Percentiles rank a stretch among this genome's conserved stretches.
These are phyloP conservation scores for Kurtzmaniella quercitrusa DNA, from an alignment of 1,139 yeast genomes.

Conservation along the genomic window DNA sequence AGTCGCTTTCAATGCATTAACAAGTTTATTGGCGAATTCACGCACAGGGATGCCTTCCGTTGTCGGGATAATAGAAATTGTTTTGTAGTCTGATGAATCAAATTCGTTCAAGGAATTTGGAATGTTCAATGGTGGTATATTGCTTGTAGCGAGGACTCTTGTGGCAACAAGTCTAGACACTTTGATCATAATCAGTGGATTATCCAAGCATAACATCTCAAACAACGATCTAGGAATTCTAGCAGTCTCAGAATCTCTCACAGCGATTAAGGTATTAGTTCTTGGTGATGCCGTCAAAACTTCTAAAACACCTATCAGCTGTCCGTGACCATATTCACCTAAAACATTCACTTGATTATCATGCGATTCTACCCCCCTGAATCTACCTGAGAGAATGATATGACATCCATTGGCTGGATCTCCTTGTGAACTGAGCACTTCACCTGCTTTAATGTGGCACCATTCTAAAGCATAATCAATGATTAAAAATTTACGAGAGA, in stretches of 20 bases:
- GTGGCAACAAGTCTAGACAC: constrained; percentile 85
- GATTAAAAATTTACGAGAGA: constrained; percentile 64
- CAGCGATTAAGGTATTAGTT: constrained; percentile 73
- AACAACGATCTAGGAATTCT: constrained; percentile 87
- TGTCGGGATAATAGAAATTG: constrained; percentile 81
- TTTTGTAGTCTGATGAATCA: constrained; percentile 55
- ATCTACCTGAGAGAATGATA: constrained; percentile 83
- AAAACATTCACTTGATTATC: constrained; percentile 36
- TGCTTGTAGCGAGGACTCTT: constrained; percentile 36
- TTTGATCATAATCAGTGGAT: constrained; percentile 88
- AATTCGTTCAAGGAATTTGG: constrained; percentile 7
- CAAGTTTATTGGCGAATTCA: constrained; percentile 75
- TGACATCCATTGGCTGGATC: constrained; percentile 91
- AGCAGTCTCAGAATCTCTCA: constrained; percentile 90
- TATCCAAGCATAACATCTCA: constrained; percentile 76
- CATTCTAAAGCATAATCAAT: constrained; percentile 93
- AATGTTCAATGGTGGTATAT: constrained; percentile 12
- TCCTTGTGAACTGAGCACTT: constrained; percentile 72
- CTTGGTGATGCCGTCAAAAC: constrained; percentile 82
- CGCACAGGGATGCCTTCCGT: constrained; percentile 76
- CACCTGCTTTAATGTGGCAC: constrained; percentile 88
- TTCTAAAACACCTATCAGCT: constrained; percentile 91
- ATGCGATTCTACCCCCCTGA: constrained; percentile 52
- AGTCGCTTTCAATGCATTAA: constrained; percentile 64
- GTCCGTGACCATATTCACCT: constrained; percentile 91